phyloP scores from a whole-genome alignment of 1,139 yeast species.

The Hemisphaericaspora subhashii region DNA sequence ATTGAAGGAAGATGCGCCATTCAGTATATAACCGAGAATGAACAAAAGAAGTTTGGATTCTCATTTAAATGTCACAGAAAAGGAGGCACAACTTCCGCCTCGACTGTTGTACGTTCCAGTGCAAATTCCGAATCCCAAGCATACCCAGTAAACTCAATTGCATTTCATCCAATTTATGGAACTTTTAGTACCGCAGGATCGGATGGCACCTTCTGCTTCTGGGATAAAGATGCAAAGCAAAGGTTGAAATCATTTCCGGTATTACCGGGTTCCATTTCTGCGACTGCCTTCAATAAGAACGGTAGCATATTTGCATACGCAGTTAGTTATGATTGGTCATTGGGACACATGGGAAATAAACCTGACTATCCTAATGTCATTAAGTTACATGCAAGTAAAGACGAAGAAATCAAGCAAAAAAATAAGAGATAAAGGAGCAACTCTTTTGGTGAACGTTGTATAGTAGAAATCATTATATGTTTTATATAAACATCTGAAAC shows the following conservation, averaged over 20 bases:
- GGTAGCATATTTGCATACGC: constrained; percentile 93
- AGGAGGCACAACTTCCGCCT: constrained; percentile 34
- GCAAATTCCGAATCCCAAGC: constrained; percentile 50
- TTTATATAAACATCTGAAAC: too few species aligned
- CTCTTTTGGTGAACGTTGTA: too few species aligned
- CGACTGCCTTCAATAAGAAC: constrained; percentile 75
- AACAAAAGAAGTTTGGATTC: constrained; percentile 72
- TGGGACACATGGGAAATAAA: constrained; percentile 78
- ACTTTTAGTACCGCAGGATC: constrained; percentile 94
- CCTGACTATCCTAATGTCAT: constrained; percentile 74
- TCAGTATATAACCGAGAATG: constrained; percentile 83
- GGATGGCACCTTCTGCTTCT: constrained; percentile 90
- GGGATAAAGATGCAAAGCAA: constrained; percentile 95
- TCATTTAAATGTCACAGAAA: constrained; percentile 94
- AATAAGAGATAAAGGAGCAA: constrained; percentile 48
- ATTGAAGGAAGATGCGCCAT: constrained; percentile 98
- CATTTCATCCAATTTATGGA: constrained; percentile 87
- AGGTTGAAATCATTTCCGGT: constrained; percentile 80
- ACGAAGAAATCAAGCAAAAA: constrained; percentile 84
- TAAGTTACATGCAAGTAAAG: constrained; percentile 81
- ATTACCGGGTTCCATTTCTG: constrained; percentile 71
- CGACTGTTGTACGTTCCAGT: constrained; percentile 33
- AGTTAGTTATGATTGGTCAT: constrained; percentile 91
- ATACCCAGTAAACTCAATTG: constrained; percentile 76
- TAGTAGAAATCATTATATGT: too few species aligned